Evolutionary conservation across 306 rosid species (phyloP), one percentile per base, ranked within the genome.

Genomic region (Rubus parviflorus): DNA sequence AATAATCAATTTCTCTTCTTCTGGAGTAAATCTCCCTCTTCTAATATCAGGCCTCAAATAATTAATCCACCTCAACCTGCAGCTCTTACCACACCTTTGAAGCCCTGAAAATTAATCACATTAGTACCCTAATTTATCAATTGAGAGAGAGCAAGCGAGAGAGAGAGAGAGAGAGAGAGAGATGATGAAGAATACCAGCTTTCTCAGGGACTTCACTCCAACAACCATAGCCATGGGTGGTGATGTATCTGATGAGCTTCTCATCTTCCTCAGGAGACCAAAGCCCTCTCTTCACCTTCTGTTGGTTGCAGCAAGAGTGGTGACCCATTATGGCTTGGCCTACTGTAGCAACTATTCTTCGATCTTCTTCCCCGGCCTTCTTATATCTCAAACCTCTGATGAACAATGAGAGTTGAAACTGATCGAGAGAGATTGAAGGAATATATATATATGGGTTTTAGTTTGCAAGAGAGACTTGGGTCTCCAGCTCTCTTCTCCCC

Each of bases 191-290:
- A 25, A 48, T 65, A 91, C 98, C 98, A 69, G 98, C 97, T 95
- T 90, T 92, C 47, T 95, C 98, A 1, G 98, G 98, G 62, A 95
- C 98, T 86, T 92, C 97, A 78, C 98, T 95, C 98, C 98, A 95
- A 25, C 98, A 92, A 49, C 98, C 98, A 89, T 95, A 92, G 63
- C 98, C 98, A 67, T 95, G 96, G 20, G 96, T 88, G 75, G 97
- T 87, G 57, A 95, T 95, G 86, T 92, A 95, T 85, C 91, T 70
- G 67, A 95, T 87, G 76, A 95, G 98, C 83, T 92, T 95, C 83
- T 95, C 98, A 73, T 95, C 98, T 80, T 95, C 98, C 76, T 95
- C 98, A 1, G 98, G 98, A 2, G 97, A 92, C 98, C 98, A 95
- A 63, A 95, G 97, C 5, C 98, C 98, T 87, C 98, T 87, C 92